phyloP scores from a whole-genome alignment of 2,329 filamentous ascomycete genomes.

The Nannizziopsis barbatae region DNA sequence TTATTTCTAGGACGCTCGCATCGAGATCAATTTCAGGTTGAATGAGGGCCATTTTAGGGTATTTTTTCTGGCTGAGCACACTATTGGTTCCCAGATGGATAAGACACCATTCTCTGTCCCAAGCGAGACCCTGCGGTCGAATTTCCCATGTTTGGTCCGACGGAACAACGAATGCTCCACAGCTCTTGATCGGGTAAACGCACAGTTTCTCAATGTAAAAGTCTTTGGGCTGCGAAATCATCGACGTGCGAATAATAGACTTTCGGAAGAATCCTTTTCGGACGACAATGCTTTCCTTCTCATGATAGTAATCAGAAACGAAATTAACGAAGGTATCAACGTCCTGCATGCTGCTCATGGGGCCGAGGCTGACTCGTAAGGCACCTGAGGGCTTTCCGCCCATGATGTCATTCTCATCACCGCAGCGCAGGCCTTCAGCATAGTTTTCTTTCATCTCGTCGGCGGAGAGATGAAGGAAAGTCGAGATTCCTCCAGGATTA shows the following conservation, averaged over 20 bases:
- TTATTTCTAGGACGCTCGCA: conserved; percentile 53
- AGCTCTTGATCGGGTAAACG: conserved; percentile 92
- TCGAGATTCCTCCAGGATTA: conserved; percentile 77
- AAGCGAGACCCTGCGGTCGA: conserved; percentile 68
- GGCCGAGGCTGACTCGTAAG: conserved; percentile 73
- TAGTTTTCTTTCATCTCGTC: conserved; percentile 81
- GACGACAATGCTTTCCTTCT: conserved; percentile 21
- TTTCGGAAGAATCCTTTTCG: conserved; percentile 10
- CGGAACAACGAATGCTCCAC: conserved; percentile 65
- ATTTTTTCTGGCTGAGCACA: conserved; percentile 77
- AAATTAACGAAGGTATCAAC: conserved; percentile 62
- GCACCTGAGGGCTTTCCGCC: conserved; percentile 79
- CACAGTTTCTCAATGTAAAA: conserved; percentile 54
- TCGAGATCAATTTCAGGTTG: conserved; percentile 62
- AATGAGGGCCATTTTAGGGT: conserved; percentile 78
- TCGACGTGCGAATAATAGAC: neutral
- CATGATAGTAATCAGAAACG: conserved; percentile 56
- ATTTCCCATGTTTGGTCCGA: conserved; percentile 59
- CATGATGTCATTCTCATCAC: conserved; percentile 68
- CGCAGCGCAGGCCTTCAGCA: conserved; percentile 72
- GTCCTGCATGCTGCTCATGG: conserved; percentile 73
- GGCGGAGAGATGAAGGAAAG: conserved; percentile 58
- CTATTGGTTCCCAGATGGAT: conserved; percentile 75
- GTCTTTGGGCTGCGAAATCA: conserved; percentile 14
- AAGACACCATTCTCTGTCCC: conserved; percentile 96